Evolutionary conservation across 768 basidiomycete genomes (phyloP).

Genomic region (Rickenella mellea): DNA sequence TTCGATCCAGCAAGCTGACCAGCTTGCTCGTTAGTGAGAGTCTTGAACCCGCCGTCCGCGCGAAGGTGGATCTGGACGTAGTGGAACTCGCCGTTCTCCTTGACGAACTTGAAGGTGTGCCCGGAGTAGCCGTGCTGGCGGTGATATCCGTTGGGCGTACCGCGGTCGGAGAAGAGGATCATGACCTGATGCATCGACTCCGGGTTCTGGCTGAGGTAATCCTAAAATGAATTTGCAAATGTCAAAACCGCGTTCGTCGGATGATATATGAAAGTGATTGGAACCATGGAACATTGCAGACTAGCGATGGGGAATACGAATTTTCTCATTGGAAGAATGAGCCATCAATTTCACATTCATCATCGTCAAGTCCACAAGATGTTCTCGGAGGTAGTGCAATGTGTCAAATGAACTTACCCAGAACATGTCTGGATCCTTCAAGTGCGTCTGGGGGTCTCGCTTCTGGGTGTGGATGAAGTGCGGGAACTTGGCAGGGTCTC

Average conservation of each 20-base stretch:
- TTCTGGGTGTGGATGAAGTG: conserved; percentile 95
- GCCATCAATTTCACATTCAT: no score
- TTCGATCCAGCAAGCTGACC: conserved; percentile 58
- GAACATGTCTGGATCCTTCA: conserved; percentile 82
- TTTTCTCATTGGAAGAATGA: no score
- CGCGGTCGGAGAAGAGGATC: conserved; percentile 92
- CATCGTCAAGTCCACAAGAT: no score
- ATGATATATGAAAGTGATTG: not conserved
- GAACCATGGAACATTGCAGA: no score
- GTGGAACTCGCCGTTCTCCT: conserved; percentile 72
- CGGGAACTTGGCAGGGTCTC: conserved; percentile 81
- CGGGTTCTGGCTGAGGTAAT: conserved; percentile 81
- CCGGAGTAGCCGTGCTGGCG: conserved; percentile 89
- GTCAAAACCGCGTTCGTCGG: conserved; percentile 8
- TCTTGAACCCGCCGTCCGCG: conserved; percentile 77
- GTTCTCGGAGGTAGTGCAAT: no score
- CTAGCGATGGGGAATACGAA: no score
- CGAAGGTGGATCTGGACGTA: conserved; percentile 85
- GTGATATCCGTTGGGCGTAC: conserved; percentile 85
- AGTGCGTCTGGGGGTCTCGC: conserved; percentile 83
- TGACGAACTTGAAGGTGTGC: conserved; percentile 85
- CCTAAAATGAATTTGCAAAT: conserved; percentile 37
- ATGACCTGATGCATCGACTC: conserved; percentile 84
- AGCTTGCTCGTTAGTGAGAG: conserved; percentile 61
- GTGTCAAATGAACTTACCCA: conserved; percentile 59